Base-by-base conservation (phyloP, 352 stramenopile species). In the Aphanomyces astaci region DNA sequence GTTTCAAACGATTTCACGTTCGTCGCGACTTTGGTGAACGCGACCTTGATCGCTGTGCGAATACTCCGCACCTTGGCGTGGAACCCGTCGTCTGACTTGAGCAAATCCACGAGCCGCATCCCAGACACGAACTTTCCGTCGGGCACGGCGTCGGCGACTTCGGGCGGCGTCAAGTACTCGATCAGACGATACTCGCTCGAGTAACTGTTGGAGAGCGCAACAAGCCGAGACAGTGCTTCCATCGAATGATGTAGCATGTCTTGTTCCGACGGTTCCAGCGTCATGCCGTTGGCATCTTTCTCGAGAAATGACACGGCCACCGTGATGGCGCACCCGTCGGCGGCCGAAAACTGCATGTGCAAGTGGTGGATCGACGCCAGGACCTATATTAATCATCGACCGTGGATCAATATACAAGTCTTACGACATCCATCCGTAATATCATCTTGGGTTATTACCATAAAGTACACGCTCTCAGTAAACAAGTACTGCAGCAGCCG, bases 401-500 rank as follows among this genome's bases (percentile, higher is more conserved):
- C n/a, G n/a, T 28, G 27, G 27, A 11, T 19, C 39, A 39, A 24
- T 19, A 43, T n/a, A n/a, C n/a, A n/a, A n/a, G n/a, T n/a, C n/a
- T n/a, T n/a, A n/a, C n/a, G n/a, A n/a, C n/a, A n/a, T n/a, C n/a
- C 36, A 7, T 15, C 36, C 36, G 36, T 15, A 43, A 43, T 7
- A 7, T 7, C 36, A 43, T 43, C 7, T 15, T 15, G 36, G 4
- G 22, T 25, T 40, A 86, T 48, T 15, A 91, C 68, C 83, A 91
- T 89, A 28, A 79, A 52, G 60, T 89, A 89, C 9, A 91, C 67
- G 22, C 78, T 87, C 40, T 85, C 81, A 0, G 77, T 75, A 64
- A 86, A 91, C 75, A 89, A 84, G 54, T 89, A 91, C 33, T 80
- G 78, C 71, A 88, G 77, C 71, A 89, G 52, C 4, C 76, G 77